Conservation (phyloP, 441 rosid genomes). For the Pelargonium australe region DNA sequence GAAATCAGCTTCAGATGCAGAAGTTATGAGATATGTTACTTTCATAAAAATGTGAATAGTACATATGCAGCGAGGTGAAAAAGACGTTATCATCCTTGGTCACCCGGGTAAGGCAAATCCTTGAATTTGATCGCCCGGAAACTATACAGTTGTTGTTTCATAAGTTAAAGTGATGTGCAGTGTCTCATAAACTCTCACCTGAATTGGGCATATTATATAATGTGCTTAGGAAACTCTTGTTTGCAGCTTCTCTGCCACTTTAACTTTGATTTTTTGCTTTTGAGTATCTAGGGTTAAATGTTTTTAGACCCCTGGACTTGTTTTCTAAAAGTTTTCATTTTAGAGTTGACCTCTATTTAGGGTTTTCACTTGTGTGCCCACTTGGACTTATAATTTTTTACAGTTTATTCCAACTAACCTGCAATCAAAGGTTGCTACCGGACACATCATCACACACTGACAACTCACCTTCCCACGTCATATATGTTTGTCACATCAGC, state of each 20-base stretch:
- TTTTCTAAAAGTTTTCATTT: too few relatives aligned
- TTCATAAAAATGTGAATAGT: background rate
- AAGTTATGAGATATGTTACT: background rate
- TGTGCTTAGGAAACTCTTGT: background rate
- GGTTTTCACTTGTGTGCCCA: too few relatives aligned
- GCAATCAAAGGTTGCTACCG: too few relatives aligned
- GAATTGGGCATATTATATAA: background rate
- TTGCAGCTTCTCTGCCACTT: background rate
- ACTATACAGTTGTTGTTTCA: background rate
- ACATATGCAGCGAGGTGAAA: background rate
- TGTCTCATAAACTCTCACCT: background rate
- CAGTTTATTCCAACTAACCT: too few relatives aligned
- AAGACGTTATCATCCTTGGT: background rate
- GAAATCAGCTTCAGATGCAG: background rate
- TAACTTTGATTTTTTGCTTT: too few relatives aligned
- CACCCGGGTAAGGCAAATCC: background rate
- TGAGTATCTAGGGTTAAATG: too few relatives aligned
- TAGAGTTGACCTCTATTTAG: too few relatives aligned
- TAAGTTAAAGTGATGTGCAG: background rate
- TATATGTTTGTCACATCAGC: too few relatives aligned
- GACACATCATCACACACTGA: too few relatives aligned
- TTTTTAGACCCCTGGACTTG: too few relatives aligned
- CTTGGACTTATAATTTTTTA: too few relatives aligned
- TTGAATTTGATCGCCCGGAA: background rate
- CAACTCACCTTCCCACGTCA: too few relatives aligned